Evolutionary conservation across 176 grass and related monocot genomes (phyloP), one percentile per base, ranked within the genome.

Genomic region (Melocanna baccifera): DNA sequence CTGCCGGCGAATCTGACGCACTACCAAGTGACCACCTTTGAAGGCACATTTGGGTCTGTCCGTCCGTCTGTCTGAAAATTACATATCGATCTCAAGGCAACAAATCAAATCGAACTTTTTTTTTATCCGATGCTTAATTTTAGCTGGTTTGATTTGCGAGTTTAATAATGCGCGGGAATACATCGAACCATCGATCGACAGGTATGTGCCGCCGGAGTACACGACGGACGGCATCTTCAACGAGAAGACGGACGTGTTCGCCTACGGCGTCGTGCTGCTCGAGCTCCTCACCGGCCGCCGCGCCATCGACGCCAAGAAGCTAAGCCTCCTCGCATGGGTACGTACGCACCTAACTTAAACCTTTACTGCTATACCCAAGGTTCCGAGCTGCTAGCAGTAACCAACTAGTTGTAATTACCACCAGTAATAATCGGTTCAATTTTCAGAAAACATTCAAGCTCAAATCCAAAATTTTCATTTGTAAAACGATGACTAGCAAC

Each of bases 241-340:
- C 73, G 96, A 93, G 89, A 98, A 95, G 87, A 98, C 87, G 4
- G 93, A 93, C 70, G 86, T 95, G 56, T 95, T 84, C 78, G 85
- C 93, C 14, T 90, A 73, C 42, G 96, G 96, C 55, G 89, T 98
- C 74, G 70, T 95, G 12, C 76, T 94, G 20, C 88, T 95, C 2
- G 91, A 98, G 84, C 87, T 92, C 76, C 70, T 94, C 66, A 86
- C 91, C 3, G 96, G 96, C 57, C 87, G 87, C 9, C 86, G 65
- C 64, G 92, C 93, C 34, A 23, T 98, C 16, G 91, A 92, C 36
- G 47, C 80, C 58, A 85, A 84, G 14, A 91, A 86, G 76, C 83
- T 86, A 41, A 95, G 91, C 77, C 84, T 95, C 64, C 46, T 93
- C 45, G 59, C 85, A 14, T 95, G 96, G 96, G 94, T 92, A 84